Base-by-base conservation (phyloP, 352 stramenopile species). In the Phytopythium mirpurense region DNA sequence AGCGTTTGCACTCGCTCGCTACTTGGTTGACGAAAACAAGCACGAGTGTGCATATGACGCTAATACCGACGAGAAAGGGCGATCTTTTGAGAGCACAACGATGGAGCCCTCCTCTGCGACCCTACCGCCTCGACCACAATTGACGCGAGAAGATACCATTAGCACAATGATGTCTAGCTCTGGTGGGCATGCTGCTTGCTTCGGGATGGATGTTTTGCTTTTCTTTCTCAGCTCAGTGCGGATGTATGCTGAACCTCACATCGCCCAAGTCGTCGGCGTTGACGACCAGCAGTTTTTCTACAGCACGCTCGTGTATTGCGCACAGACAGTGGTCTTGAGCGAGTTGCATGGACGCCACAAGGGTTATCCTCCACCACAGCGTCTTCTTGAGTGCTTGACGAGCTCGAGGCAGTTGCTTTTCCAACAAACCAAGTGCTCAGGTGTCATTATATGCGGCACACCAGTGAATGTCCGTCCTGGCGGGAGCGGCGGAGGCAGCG, bases 241-340 rank as follows among this genome's bases (percentile, higher is more conserved):
- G 29, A 63, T 70, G 57, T 84, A 64, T 26, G 54, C 66, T 11
- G 61, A 79, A 19, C 36, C 66, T 10, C 54, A 59, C 5, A 59
- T 79, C 15, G 57, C 26, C 0, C 68, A 80, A 52, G 27, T 70
- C 1, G 27, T 93, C 19, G 76, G 79, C 8, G 44, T 48, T 0
- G 79, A 88, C 29, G 63, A 79, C 14, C 76, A 88, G 26, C 82
- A 83, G 16, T 89, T 90, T 37, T 86, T 90, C 56, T 88, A 86
- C 47, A 69, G 73, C 3, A 72, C 67, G 7, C 56, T 93, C 5
- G 70, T 93, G 14, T 93, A 88, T 46, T 86, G 67, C 23, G 56
- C 61, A 1, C 79, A 93, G 59, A 67, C 56, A 0, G 72, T 81
- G 9, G 15, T 88, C 2, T 45, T 93, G 26, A 82, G 64, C 40